These are phyloP conservation scores for Aphanomyces euteiches DNA, from an alignment of 352 stramenopile species.

Conservation along the genomic window DNA sequence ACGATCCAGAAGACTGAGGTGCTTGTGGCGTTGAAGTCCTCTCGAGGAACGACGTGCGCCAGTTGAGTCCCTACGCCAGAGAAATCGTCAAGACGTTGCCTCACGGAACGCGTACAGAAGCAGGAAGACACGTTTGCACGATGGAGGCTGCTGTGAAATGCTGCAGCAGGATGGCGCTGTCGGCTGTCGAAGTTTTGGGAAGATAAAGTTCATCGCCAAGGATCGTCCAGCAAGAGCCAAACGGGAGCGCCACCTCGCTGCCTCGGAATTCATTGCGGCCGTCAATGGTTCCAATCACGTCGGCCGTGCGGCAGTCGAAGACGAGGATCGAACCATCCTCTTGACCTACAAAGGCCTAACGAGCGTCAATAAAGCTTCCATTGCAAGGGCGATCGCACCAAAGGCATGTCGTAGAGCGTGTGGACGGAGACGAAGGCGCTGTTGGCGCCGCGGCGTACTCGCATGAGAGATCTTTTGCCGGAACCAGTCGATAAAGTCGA, in stretches of 20 bases:
- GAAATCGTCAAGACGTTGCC: too few species aligned
- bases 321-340: not conserved
- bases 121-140: not conserved
- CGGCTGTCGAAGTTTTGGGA: too few species aligned
- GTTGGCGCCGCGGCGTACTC: not conserved
- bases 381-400: not conserved
- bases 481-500: too few species aligned
- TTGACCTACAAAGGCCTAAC: slow-evolving; percentile 3
- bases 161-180: too few species aligned
- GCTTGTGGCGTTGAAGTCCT: not conserved
- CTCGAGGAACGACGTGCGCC: not conserved
- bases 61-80: not conserved
- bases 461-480: slow-evolving; percentile 1
- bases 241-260: not conserved
- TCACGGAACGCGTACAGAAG: too few species aligned
- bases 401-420: slow-evolving; percentile 1
- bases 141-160: not conserved
- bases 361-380: not conserved
- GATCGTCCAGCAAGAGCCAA: not conserved
- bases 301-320: not conserved
- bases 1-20: not conserved
- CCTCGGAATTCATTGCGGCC: slow-evolving; percentile 1
- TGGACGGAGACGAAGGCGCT: not conserved
- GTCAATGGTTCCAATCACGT: slow-evolving; percentile 5
- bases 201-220: not conserved